Percentiles rank a stretch among this genome's conserved stretches.
phyloP scores from a whole-genome alignment of 139 green algal genomes.

The Klebsormidium nitens region DNA sequence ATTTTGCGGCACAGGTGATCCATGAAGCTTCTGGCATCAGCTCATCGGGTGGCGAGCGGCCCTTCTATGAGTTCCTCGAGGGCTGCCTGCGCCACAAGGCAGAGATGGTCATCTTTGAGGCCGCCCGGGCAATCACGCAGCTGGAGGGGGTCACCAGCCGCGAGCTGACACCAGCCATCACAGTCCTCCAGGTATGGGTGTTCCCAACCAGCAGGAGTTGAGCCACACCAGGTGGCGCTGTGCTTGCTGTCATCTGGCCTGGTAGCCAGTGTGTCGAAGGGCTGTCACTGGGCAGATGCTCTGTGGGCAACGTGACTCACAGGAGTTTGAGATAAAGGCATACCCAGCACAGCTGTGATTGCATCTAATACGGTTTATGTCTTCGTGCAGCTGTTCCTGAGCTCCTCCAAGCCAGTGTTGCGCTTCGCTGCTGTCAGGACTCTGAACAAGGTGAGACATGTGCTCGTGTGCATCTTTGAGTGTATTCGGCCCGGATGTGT shows the following conservation, averaged over 20 bases:
- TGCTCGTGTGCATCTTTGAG: neutral
- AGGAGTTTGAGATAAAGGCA: too few species aligned
- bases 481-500: too few species aligned
- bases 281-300: too few species aligned
- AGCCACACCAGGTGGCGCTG: too few species aligned
- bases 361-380: too few species aligned
- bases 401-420: slow-evolving; percentile 90
- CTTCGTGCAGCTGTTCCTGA: slow-evolving; percentile 98
- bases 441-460: slow-evolving; percentile 66
- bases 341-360: too few species aligned
- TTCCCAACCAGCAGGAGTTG: too few species aligned
- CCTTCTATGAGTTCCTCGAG: slow-evolving; percentile 98
- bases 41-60: slow-evolving; percentile 59
- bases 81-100: slow-evolving; percentile 90
- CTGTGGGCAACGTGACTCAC: too few species aligned
- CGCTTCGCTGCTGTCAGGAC: slow-evolving; percentile 87
- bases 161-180: slow-evolving; percentile 92
- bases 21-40: slow-evolving; percentile 1
- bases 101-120: slow-evolving; percentile 88
- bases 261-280: too few species aligned
- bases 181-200: too few species aligned
- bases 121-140: slow-evolving; percentile 88
- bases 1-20: slow-evolving; percentile 1
- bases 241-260: too few species aligned
- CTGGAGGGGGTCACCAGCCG: slow-evolving; percentile 78